Base-by-base conservation (phyloP, 768 basidiomycete species). In the Pisolithus marmoratus region DNA sequence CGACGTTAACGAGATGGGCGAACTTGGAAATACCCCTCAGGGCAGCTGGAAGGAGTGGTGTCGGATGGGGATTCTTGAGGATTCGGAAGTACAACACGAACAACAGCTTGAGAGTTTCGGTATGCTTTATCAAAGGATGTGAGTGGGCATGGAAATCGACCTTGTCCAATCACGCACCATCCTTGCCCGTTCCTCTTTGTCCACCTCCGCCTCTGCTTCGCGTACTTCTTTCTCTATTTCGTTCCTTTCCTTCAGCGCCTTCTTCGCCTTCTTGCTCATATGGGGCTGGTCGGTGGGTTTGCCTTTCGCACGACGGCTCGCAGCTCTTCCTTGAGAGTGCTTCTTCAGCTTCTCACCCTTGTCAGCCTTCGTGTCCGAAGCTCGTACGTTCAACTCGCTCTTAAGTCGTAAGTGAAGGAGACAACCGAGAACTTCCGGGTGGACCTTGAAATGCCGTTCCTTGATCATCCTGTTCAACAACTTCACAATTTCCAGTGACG, bases 81-180 rank as follows among this genome's bases (percentile, higher is more conserved):
- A 98, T 88, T 55, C 88, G 85, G 72, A 99, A 98, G 73, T 99
- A 99, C 44, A 99, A 76, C 17, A 93, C 92, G 68, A 99, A 99
- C 44, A 98, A 78, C 57, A 97, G 84, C 68, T 99, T 98, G 59
- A 99, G 78, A 47, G 95, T 97, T 74, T 99, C 96, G 19, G 94
- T 98, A 77, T 96, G 94, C 94, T 96, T 48, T 45, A 51, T 60
- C 53, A 54, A 58, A 60, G 52, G 22, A 34, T 14, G 62, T 65
- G 50, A 57, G 54, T 52, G 23, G 57, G 43, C 42, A 37, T 55
- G 46, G 29, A 48, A 46, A 54, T 45, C 31, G 22, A 31, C 23
- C 38, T 42, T 46, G 58, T 60, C 49, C 46, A 43, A 51, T 19
- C 38, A 77, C 90, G 70, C 62, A 95, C 94, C 55, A 81, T 86